A percentile compares a stretch with the other conserved stretches of the same genome.
Conservation (phyloP, 176 grass and related monocot species). For the Luzula sylvatica region DNA sequence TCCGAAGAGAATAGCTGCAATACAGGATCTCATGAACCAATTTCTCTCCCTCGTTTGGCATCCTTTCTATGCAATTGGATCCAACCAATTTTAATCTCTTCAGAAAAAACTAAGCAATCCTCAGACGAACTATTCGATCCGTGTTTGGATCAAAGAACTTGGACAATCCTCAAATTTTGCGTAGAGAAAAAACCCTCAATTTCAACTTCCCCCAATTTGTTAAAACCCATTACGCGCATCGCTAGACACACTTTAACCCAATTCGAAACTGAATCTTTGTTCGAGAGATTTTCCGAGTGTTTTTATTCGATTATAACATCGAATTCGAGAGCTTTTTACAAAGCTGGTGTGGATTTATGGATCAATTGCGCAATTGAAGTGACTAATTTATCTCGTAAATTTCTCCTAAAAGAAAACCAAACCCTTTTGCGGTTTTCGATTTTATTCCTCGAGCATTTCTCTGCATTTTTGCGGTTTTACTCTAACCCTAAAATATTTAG, state of each 20-base stretch:
- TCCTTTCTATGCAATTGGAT: conserved; percentile 78
- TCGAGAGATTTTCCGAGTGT: conserved; percentile 49
- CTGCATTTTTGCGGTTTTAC: conserved; percentile 62
- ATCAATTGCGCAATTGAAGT: conserved; percentile 46
- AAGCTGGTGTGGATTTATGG: conserved; percentile 66
- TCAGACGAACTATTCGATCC: conserved; percentile 42
- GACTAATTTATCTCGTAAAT: conserved; percentile 62
- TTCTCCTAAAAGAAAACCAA: conserved; percentile 31
- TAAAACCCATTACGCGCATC: conserved; percentile 53
- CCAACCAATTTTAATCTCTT: conserved; percentile 44
- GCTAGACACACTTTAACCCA: conserved; percentile 42
- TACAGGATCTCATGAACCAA: conserved; percentile 22
- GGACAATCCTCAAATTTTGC: conserved; percentile 57
- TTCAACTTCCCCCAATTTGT: conserved; percentile 54
- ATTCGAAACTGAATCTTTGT: conserved; percentile 35
- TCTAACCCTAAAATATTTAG: conserved; percentile 85
- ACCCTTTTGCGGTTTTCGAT: conserved; percentile 35
- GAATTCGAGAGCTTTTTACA: conserved; percentile 84
- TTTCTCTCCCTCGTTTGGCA: conserved; percentile 37
- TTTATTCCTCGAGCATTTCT: conserved; percentile 65
- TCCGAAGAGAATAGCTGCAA: conserved; percentile 19
- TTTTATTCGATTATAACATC: conserved; percentile 49
- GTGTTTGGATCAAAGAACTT: conserved; percentile 65
- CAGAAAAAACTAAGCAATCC: conserved; percentile 47
- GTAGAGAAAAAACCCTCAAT: conserved; percentile 49